These are phyloP conservation scores for Yamagishiella unicocca DNA, from an alignment of 139 green algal species.

Conservation along the genomic window DNA sequence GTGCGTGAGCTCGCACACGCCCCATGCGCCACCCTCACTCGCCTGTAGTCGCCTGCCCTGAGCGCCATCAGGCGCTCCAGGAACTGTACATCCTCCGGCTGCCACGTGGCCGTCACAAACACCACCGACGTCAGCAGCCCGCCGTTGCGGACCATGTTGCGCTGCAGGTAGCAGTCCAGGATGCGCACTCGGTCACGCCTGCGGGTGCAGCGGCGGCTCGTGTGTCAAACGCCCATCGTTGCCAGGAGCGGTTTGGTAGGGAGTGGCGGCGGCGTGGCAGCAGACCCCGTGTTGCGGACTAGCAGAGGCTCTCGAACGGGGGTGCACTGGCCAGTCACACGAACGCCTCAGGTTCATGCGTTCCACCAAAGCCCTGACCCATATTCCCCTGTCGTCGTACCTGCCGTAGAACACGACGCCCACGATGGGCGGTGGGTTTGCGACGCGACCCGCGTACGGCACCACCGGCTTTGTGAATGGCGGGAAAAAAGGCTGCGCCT, in stretches of 20 bases:
- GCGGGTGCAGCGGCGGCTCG: too few species aligned
- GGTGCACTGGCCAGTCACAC: too few species aligned
- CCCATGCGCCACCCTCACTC: background rate
- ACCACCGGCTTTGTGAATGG: constrained; percentile 10
- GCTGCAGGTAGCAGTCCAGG: constrained; percentile 52
- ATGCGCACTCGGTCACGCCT: constrained; percentile 36
- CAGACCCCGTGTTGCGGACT: too few species aligned
- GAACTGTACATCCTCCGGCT: constrained; percentile 19
- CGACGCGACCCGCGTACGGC: background rate
- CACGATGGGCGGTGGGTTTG: constrained; percentile 10
- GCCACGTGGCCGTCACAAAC: constrained; percentile 41
- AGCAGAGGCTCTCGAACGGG: too few species aligned
- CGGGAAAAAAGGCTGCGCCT: background rate
- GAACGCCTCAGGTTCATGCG: too few species aligned
- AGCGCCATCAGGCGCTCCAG: constrained; percentile 21
- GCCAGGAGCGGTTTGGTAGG: too few species aligned
- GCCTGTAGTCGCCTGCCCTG: constrained; percentile 26
- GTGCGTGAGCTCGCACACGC: too few species aligned
- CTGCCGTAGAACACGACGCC: constrained; percentile 47
- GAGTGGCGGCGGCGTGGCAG: too few species aligned
- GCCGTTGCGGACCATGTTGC: constrained; percentile 35
- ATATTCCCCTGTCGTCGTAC: too few species aligned
- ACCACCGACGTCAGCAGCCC: constrained; percentile 38
- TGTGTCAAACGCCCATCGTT: too few species aligned
- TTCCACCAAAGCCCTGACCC: background rate